Conservation (phyloP, 805 yeast species). For the Naumovozyma baii region DNA sequence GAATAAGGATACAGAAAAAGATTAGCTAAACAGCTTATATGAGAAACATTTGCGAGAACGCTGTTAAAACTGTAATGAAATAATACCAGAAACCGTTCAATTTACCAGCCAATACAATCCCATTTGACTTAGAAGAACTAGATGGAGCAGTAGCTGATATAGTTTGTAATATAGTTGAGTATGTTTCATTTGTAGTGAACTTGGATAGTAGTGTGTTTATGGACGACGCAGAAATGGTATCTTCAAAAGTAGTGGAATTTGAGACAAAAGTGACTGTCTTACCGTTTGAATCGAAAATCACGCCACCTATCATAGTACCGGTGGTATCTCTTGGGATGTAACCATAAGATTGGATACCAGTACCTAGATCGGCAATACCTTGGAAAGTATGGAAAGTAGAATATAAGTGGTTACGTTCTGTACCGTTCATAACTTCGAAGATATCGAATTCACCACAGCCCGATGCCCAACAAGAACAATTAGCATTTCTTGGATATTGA, state of each 20-base stretch:
- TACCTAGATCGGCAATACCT: constrained; percentile 45
- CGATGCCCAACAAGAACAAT: constrained; percentile 67
- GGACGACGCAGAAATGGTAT: constrained; percentile 36
- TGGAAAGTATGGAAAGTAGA: constrained; percentile 71
- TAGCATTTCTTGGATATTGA: constrained; percentile 48
- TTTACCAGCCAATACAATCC: constrained; percentile 11
- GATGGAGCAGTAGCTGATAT: constrained; percentile 33
- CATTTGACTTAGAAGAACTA: constrained; percentile 19
- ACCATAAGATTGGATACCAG: constrained; percentile 50
- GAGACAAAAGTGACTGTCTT: constrained; percentile 52
- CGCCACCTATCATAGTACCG: constrained; percentile 59
- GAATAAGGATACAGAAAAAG: neutral
- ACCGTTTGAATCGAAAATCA: constrained; percentile 53
- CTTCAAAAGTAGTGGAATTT: constrained; percentile 41
- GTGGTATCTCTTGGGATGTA: constrained; percentile 45
- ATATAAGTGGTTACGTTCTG: constrained; percentile 46
- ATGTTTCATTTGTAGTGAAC: constrained; percentile 23
- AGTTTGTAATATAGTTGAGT: constrained; percentile 25
- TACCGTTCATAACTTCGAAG: constrained; percentile 61
- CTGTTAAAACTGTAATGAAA: constrained; percentile 16
- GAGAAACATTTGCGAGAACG: constrained; percentile 10
- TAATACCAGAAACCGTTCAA: constrained; percentile 22
- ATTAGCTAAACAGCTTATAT: neutral
- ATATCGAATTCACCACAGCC: constrained; percentile 77
- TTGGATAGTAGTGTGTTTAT: constrained; percentile 38